phyloP scores from a whole-genome alignment of 2,329 filamentous ascomycete genomes.

The Exophiala viscosa region DNA sequence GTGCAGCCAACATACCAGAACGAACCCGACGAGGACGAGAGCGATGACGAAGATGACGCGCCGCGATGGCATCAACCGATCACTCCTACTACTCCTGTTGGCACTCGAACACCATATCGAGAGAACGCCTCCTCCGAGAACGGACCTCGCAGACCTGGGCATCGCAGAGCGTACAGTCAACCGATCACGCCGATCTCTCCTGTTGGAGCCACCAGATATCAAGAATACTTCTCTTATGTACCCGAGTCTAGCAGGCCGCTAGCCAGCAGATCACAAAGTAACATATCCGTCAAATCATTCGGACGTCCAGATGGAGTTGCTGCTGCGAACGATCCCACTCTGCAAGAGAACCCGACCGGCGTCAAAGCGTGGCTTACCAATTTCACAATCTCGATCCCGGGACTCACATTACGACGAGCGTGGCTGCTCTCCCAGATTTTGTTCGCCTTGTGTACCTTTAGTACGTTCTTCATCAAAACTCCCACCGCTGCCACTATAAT shows the following conservation, averaged over 20 bases:
- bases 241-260: not conserved
- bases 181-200: not conserved
- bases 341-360: conserved; percentile 9
- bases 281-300: not conserved
- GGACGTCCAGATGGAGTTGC: not conserved
- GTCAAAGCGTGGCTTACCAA: conserved; percentile 49
- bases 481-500: conserved; percentile 70
- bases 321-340: not conserved
- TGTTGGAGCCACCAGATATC: not conserved
- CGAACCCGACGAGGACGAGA: conserved; percentile 1
- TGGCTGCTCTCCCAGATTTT: conserved; percentile 85
- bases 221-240: not conserved
- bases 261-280: conserved; percentile 21
- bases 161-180: not conserved
- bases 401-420: conserved; percentile 79
- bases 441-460: conserved; percentile 76
- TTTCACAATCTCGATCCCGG: conserved; percentile 63
- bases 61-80: not conserved
- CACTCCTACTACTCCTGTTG: conserved; percentile 15
- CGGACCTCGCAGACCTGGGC: not conserved
- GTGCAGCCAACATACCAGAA: conserved; percentile 70
- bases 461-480: conserved; percentile 69
- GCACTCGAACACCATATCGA: conserved; percentile 10
- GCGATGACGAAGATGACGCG: not conserved
- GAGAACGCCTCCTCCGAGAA: conserved; percentile 7